Evolutionary conservation across 1,139 yeast species (phyloP), one percentile per base, ranked within the genome.

Genomic region (Suhomyces taliae): DNA sequence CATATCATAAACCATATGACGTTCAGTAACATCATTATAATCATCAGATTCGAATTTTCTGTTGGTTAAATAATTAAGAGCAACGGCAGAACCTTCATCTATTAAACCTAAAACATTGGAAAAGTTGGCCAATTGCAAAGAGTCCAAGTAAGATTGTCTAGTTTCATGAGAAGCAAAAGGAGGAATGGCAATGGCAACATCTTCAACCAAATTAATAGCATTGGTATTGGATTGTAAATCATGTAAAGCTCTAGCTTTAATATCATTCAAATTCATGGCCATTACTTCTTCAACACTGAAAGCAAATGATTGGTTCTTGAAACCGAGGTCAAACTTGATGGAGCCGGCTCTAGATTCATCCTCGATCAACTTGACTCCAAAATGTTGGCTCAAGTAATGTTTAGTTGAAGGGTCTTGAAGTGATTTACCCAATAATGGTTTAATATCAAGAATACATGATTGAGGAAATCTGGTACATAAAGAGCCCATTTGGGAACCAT

Each of bases 31-130:
- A 39, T 60, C 67, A 44, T 74, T 70, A 49, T 60, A 66, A 36
- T 70, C 72, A 3, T 57, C 62, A 27, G 59, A 53, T 4, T 72
- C 75, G 34, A 75, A 67, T 14, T 74, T 74, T 44, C 79, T 72
- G 35, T 75, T 77, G 37, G 85, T 74, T 15, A 81, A 76, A 62
- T 82, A 90, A 61, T 90, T 90, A 41, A 89, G 70, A 1, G 96
- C 97, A 24, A 90, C 93, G 2, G 98, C 91, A 14, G 90, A 72
- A 14, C 97, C 98, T 63, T 93, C 98, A 59, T 88, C 93, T 2
- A 91, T 87, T 43, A 90, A 70, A 0, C 87, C 82, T 52, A 86
- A 76, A 19, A 84, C 77, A 36, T 78, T 76, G 24, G 71, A 58
- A 55, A 87, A 70, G 19, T 86, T 89, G 1, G 96, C 87, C 46